A percentile compares a stretch with the other conserved stretches of the same genome.
Evolutionary conservation across 2,329 filamentous ascomycete genomes (phyloP).

Genomic region (Meredithiella fracta): DNA sequence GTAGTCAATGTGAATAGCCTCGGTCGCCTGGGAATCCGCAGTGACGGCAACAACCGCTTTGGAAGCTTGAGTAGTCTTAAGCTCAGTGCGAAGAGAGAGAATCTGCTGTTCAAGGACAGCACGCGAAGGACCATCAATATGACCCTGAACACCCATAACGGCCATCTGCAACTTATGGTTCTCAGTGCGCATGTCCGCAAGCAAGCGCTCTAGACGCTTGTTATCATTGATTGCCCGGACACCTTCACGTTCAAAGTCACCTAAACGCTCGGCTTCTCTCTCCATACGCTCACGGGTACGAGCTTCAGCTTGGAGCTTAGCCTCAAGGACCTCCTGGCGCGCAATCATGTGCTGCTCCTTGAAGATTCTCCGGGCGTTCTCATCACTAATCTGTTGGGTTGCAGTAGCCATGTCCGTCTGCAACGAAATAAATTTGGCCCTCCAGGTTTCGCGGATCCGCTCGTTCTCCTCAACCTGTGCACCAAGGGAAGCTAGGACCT

Average conservation of each 20-base stretch:
- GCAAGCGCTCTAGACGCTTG: slow-evolving; percentile 39
- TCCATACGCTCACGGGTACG: slow-evolving; percentile 52
- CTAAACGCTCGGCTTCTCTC: slow-evolving; percentile 47
- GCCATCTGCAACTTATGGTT: slow-evolving; percentile 57
- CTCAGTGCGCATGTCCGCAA: slow-evolving; percentile 44
- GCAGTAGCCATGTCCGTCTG: slow-evolving; percentile 76
- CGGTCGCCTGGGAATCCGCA: slow-evolving; percentile 52
- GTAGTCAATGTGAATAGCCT: slow-evolving; percentile 61
- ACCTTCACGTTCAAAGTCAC: slow-evolving; percentile 46
- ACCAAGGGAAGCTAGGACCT: slow-evolving; percentile 55
- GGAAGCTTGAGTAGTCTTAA: slow-evolving; percentile 58
- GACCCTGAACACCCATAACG: slow-evolving; percentile 34
- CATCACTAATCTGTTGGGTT: slow-evolving; percentile 62
- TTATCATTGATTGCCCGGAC: slow-evolving; percentile 47
- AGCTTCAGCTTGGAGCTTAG: slow-evolving; percentile 57
- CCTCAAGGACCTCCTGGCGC: slow-evolving; percentile 63
- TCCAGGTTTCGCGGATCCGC: slow-evolving; percentile 67
- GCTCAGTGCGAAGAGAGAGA: slow-evolving; percentile 50
- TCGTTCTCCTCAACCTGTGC: slow-evolving; percentile 75
- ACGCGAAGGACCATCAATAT: slow-evolving; percentile 61
- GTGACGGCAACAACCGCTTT: slow-evolving; percentile 64
- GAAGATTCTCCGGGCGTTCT: slow-evolving; percentile 63
- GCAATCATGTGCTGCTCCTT: slow-evolving; percentile 66
- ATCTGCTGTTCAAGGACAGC: slow-evolving; percentile 77
- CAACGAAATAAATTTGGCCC: slow-evolving; percentile 65